Percentiles rank a stretch among this genome's conserved stretches.
Conservation (phyloP, 2,329 filamentous ascomycete genomes). For the Cladophialophora psammophila region DNA sequence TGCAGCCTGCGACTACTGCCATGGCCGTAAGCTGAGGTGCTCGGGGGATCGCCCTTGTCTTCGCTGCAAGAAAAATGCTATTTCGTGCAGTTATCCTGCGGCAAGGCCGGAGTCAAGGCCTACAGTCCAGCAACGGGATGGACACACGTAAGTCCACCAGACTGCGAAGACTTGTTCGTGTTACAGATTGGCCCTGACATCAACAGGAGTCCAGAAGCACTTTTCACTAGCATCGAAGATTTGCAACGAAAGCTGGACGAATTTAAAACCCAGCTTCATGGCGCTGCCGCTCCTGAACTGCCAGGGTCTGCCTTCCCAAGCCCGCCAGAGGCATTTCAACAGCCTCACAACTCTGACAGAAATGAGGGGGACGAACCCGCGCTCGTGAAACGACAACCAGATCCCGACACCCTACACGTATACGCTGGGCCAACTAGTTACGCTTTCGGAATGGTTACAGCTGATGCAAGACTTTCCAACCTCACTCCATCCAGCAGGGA, state of each 20-base stretch:
- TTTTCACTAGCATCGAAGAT: slow-evolving; percentile 12
- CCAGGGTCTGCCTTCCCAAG: background rate
- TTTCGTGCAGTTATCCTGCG: slow-evolving; percentile 24
- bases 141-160: background rate
- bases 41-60: slow-evolving; percentile 21
- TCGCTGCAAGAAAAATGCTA: slow-evolving; percentile 20
- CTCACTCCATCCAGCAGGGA: slow-evolving; percentile 18
- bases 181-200: background rate
- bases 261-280: slow-evolving; percentile 10
- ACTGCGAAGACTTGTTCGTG: background rate
- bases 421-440: slow-evolving; percentile 20
- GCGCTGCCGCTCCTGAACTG: background rate
- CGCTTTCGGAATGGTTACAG: slow-evolving; percentile 15
- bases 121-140: background rate
- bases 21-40: slow-evolving; percentile 24
- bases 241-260: slow-evolving; percentile 20
- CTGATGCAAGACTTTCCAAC: slow-evolving; percentile 19
- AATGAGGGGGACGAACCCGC: background rate
- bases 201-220: background rate
- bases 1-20: slow-evolving; percentile 22
- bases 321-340: background rate
- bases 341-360: background rate
- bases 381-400: background rate
- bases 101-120: slow-evolving; percentile 4
- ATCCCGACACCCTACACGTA: background rate